Evolutionary conservation across 2,329 filamentous ascomycete genomes (phyloP), one percentile per base, ranked within the genome.

Genomic region (Cladosporium sp.): DNA sequence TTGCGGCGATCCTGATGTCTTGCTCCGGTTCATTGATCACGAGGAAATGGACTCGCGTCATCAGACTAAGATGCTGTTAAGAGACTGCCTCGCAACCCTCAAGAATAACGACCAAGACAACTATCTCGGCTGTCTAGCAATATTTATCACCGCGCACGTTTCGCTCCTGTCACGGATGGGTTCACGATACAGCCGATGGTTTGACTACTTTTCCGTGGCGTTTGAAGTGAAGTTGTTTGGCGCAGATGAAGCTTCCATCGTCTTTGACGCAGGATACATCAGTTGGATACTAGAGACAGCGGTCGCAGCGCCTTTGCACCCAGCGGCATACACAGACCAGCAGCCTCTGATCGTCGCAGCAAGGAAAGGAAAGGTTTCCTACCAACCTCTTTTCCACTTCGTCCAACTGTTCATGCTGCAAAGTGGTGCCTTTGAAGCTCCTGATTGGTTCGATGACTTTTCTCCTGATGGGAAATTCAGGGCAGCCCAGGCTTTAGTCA

Each of bases 131-230:
- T 54, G 63, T 23, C 51, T 72, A 26, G 34, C 23, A 14, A 58
- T 64, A 16, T 57, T 70, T 30, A 46, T 64, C 25, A 58, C 60
- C 11, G 54, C 58, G 16, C 71, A 72, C 43, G 26, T 43, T 13
- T 25, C 28, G 8, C 25, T 62, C 25, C 28, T 66, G n/a, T n/a
- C 36, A 5, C 28, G 11, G 16, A 46, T 69, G 7, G 64, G 64
- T 6, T 3, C 16, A n/a, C 26, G 51, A 16, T 39, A 34, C n/a
- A 18, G 7, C 8, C 34, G 49, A 8, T 71, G 69, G 69, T 18
- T 14, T 8, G 70, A 71, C 6, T 71, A 66, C n/a, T 67, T 71
- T 28, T 59, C 43, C 14, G 58, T 71, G 36, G 30, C 67, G 3
- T 34, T 56, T 13, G n/a, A 59, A 10, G 4, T 70, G n/a, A 67